Evolutionary conservation across 495 filamentous ascomycete species (phyloP), one percentile per base, ranked within the genome.

Genomic region (Penicillium macrosclerotiorum): DNA sequence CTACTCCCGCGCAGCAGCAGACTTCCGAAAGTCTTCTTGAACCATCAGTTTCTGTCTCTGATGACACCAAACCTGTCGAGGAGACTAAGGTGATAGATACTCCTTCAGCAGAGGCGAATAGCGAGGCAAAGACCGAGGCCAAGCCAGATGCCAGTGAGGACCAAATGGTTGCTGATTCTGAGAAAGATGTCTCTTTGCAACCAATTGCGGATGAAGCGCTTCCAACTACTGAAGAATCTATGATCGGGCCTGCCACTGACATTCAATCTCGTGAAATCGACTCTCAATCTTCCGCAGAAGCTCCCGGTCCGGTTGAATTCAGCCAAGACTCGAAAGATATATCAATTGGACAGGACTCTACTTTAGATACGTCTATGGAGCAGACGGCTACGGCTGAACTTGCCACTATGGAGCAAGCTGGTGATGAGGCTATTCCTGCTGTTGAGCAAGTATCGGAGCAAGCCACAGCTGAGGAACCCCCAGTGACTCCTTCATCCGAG

Each of bases 1-100:
- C 42, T 36, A 12, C 45, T 31, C 8, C 45, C 19, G 16, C 23
- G 0, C 38, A 70, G 40, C 57, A 64, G 29, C 18, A 37, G 5
- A 3, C 33, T 14, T 13, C 4, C 3, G 44, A 48, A 6, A 16
- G 29, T 13, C 23, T 42, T 16, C 38, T 35, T 3, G 37, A 38
- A 25, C 5, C 25, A 17, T 14, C 23, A 16, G 30, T 23, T 19
- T 22, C 27, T 16, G 43, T 30, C 22, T 5, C 35, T 6, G 34
- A 37, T 12, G 39, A 35, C 17, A 11, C 33, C 27, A 34, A 37
- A 12, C 11, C 33, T 16, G 3, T 14, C 26, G 34, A 46, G 11
- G 43, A 38, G 9, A 8, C 16, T 12, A 8, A 17, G 11, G 11
- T 31, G 2, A 16, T 32, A 22, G 42, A 29, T 9, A 8, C 30